Evolutionary conservation across 192 early-diverging fungal species (phyloP).

Genomic region (Umbelopsis sp.): DNA sequence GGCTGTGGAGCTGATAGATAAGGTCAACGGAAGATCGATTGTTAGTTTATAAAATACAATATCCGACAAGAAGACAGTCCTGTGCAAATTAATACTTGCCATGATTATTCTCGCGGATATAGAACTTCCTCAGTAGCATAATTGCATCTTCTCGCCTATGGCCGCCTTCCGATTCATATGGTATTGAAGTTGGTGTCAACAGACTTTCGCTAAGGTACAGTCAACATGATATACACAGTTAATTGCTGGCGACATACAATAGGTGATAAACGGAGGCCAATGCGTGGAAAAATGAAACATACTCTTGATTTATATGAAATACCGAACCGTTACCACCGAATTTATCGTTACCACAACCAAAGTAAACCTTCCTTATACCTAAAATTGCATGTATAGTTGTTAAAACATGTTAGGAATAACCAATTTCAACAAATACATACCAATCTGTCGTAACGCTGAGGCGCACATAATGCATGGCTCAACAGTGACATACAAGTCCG

Average conservation of each 20-base stretch:
- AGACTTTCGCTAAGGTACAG: slow-evolving; percentile 5
- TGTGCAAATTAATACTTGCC: slow-evolving; percentile 51
- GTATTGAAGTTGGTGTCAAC: slow-evolving; percentile 26
- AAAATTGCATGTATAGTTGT: not conserved
- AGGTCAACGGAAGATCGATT: not conserved
- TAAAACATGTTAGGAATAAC: not conserved
- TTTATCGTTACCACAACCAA: slow-evolving; percentile 90
- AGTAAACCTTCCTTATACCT: slow-evolving; percentile 85
- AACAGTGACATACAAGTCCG: slow-evolving; percentile 92
- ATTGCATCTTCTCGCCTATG: slow-evolving; percentile 81
- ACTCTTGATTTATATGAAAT: slow-evolving; percentile 75
- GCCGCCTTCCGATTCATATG: slow-evolving; percentile 70
- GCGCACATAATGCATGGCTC: slow-evolving; percentile 99
- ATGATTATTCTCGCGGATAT: slow-evolving; percentile 86
- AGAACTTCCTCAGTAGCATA: slow-evolving; percentile 86
- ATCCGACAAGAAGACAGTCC: not conserved
- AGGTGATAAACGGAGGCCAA: not conserved
- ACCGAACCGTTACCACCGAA: slow-evolving; percentile 98
- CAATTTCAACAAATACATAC: slow-evolving; percentile 29
- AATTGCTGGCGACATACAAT: not conserved
- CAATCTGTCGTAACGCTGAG: slow-evolving; percentile 80
- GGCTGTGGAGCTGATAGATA: slow-evolving; percentile 74
- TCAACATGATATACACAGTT: too few species aligned
- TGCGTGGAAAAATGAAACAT: slow-evolving; percentile 26
- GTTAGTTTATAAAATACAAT: not conserved